Evolutionary conservation across 2,329 filamentous ascomycete genomes (phyloP).

Genomic region (Lomentospora prolificans): DNA sequence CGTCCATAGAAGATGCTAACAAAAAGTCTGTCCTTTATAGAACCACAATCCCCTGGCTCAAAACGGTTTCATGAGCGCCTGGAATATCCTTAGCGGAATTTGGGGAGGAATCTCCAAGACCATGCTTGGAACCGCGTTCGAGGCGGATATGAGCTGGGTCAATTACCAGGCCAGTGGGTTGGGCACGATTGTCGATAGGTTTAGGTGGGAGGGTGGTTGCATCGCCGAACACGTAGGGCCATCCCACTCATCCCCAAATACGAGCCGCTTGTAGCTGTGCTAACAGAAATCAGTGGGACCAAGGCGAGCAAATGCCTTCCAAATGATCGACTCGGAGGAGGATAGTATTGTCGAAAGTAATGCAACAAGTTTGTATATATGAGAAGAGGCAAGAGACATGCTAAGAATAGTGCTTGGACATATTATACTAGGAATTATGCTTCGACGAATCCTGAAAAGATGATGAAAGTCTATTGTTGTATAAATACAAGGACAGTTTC

Average conservation of each 20-base stretch:
- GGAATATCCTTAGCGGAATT: constrained; percentile 4
- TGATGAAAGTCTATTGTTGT: too few relatives aligned
- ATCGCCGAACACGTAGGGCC: constrained; percentile 14
- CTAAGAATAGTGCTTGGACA: too few relatives aligned
- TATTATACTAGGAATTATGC: too few relatives aligned
- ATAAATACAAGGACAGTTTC: too few relatives aligned
- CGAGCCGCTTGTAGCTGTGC: background rate
- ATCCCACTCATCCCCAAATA: background rate
- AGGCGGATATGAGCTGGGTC: constrained; percentile 12
- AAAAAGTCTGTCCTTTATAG: too few relatives aligned
- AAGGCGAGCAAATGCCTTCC: background rate
- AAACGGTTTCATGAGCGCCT: constrained; percentile 2
- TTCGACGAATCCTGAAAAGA: too few relatives aligned
- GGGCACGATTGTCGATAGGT: constrained; percentile 13
- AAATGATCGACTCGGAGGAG: too few relatives aligned
- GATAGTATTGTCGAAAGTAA: too few relatives aligned
- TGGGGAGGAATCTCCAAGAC: constrained; percentile 1
- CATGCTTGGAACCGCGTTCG: constrained; percentile 8
- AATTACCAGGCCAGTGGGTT: constrained; percentile 11
- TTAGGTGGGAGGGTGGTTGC: constrained; percentile 13
- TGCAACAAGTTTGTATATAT: too few relatives aligned
- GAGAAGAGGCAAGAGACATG: too few relatives aligned
- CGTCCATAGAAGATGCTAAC: too few relatives aligned
- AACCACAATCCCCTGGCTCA: constrained; percentile 9
- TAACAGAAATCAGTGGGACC: background rate